Base-by-base conservation (phyloP, 163 green algal genomes). In the Scenedesmus sp. region DNA sequence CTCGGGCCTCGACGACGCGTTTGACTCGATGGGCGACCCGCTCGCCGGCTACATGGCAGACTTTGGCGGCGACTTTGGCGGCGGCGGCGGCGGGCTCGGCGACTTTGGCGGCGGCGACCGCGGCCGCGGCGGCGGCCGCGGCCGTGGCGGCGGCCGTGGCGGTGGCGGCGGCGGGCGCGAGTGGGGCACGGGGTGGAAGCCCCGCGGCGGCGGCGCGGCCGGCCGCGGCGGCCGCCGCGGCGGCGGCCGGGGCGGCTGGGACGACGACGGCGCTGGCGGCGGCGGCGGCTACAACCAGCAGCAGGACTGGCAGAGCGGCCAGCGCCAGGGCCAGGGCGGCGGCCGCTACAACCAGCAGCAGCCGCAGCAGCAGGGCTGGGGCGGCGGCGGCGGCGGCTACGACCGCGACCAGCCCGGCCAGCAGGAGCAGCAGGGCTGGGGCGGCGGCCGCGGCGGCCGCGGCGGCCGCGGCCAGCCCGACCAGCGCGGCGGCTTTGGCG, bases 1-100 rank as follows among this genome's bases (percentile, higher is more conserved):
- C 34, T 24, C 51, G 0, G 67, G 67, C 10, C 33, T 76, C 10
- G 67, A 76, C 22, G 67, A 76, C 33, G 50, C 51, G 29, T 76
- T 76, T 65, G 67, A 76, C 51, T n/a, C 63, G 24, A 36, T 76
- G 51, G 67, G 67, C 5, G 67, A 76, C 20, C 67, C 67, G 7
- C 33, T 76, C 22, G 50, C 29, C 17, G 44, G 44, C 13, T 76
- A 65, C 34, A 65, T 76, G 67, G 67, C 67, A 0, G 67, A 76
- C 17, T 76, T 76, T 44, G 67, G 48, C 15, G 62, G 62, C 15
- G 36, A 9, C 53, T 18, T 34, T 1, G 36, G 36, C 62, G 34
- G 34, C 36, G 14, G 62, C 4, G 62, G 36, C 62, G 24, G 62
- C 31, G 36, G 62, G 17, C 22, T 9, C 10, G 22, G 51, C 51